Evolutionary conservation across 306 rosid genomes (phyloP), one percentile per base, ranked within the genome.

Genomic region (Albizia julibrissin): DNA sequence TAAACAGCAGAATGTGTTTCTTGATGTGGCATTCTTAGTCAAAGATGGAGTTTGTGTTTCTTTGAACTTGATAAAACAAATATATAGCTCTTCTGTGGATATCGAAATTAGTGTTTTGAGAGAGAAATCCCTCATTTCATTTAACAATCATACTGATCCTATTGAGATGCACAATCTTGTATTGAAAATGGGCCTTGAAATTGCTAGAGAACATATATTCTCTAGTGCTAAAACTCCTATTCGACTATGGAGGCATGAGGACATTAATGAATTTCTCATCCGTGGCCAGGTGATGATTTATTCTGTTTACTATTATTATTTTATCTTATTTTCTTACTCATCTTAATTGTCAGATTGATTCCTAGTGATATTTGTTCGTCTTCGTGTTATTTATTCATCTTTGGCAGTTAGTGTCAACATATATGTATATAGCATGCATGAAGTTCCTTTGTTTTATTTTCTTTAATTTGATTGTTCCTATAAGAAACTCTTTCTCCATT

Each of bases 101-200:
- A n/a, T n/a, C 22, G 29, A 58, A 0, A 22, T 22, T 9, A 58
- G 13, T 58, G 64, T 58, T 58, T 14, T 58, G 0, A 58, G 24
- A 58, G 64, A 58, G 29, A 58, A 6, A 10, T 58, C 14, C 5
- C 64, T 58, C 29, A 9, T 58, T 58, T 58, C 24, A 9, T 9
- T 58, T 34, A 0, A 34, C 22, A 1, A 3, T n/a, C 4, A 22
- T 7, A 2, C 0, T 1, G 22, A 1, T 14, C 16, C 0, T 12
- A 29, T 77, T 27, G 27, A 29, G 68, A 81, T 80, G 87, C 87
- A 80, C 37, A 70, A 69, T 58, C 34, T 75, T 26, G 11, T 80
- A 27, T 33, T 62, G 10, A 11, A 18, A 49, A 33, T 75, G 47
- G 87, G 81, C 6, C 18, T 16, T 14, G 49, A 14, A 8, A 75